Conservation (phyloP, 371 early-diverging fungal genomes). For the Lichtheimia corymbifera region DNA sequence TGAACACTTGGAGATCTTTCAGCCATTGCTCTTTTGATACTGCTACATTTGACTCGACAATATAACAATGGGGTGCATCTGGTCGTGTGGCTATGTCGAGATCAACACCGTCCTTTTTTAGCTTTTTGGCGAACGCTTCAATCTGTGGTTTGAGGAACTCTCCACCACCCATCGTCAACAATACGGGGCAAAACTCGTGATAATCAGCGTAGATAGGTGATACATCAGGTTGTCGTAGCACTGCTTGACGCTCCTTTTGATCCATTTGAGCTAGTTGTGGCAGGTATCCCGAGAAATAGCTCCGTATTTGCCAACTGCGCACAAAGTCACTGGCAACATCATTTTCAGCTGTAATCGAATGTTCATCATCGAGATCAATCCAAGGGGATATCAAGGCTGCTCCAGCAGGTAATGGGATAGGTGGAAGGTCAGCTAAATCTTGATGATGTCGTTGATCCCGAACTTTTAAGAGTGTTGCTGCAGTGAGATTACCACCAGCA, state of each 20-base stretch:
- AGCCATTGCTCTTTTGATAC: constrained; percentile 12
- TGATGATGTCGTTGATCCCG: constrained; percentile 17
- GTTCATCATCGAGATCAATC: constrained; percentile 14
- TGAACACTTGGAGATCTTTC: not conserved
- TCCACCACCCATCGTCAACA: constrained; percentile 26
- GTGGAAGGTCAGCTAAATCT: constrained; percentile 5
- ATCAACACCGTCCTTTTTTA: constrained; percentile 23
- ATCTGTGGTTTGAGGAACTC: constrained; percentile 30
- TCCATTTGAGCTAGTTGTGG: constrained; percentile 9
- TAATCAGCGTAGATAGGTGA: constrained; percentile 28
- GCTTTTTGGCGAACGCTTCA: constrained; percentile 12
- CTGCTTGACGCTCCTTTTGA: not conserved
- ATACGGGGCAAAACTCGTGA: constrained; percentile 23
- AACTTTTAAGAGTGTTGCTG: constrained; percentile 11
- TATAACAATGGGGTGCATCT: constrained; percentile 28
- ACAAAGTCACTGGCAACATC: constrained; percentile 10
- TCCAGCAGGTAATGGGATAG: constrained; percentile 26
- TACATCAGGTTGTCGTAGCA: constrained; percentile 20
- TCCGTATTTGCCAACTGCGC: not conserved
- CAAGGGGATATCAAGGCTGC: constrained; percentile 34
- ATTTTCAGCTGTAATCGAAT: constrained; percentile 2
- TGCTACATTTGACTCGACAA: constrained; percentile 12
- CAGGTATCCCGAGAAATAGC: constrained; percentile 8
- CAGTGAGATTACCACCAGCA: constrained; percentile 33
- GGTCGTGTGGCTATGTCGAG: constrained; percentile 21